Conservation (phyloP, 352 stramenopile species). For the Globisporangium abappressorium region DNA sequence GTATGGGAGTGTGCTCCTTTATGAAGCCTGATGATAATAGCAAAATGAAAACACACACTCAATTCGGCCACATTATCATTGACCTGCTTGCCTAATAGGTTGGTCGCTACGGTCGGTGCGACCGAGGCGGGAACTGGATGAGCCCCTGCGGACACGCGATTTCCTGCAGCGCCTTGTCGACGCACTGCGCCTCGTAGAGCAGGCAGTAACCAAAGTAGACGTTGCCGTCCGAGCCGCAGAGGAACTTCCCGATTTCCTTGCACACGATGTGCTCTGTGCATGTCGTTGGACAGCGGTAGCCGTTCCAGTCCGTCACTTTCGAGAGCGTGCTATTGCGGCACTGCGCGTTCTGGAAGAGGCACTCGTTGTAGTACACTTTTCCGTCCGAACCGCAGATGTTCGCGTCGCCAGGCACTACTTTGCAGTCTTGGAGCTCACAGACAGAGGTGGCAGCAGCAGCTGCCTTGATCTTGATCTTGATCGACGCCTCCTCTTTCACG, state of each 20-base stretch:
- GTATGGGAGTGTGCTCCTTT: no score
- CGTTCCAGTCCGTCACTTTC: conserved; percentile 24
- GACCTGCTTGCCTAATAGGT: no score
- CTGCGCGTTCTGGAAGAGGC: conserved; percentile 28
- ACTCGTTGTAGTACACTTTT: conserved; percentile 32
- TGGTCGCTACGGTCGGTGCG: no score
- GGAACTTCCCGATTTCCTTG: conserved; percentile 29
- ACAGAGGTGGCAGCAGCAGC: not conserved
- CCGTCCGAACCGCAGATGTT: conserved; percentile 28
- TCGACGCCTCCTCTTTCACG: no score
- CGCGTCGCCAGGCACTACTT: not conserved
- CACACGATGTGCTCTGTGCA: conserved; percentile 28
- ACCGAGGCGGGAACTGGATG: conserved; percentile 3
- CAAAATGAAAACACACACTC: no score
- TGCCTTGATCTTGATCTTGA: no score
- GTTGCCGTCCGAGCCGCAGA: conserved; percentile 30
- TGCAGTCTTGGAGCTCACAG: conserved; percentile 1
- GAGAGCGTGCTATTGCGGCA: conserved; percentile 21
- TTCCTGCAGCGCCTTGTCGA: conserved; percentile 17
- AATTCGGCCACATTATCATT: no score
- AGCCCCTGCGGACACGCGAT: conserved; percentile 15
- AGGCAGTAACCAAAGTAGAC: conserved; percentile 39
- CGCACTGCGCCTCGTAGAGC: conserved; percentile 28
- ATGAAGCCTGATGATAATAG: no score
- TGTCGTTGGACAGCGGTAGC: conserved; percentile 28